Base-by-base conservation (phyloP, 179 eudicot genomes). In the Spergularia azorica region DNA sequence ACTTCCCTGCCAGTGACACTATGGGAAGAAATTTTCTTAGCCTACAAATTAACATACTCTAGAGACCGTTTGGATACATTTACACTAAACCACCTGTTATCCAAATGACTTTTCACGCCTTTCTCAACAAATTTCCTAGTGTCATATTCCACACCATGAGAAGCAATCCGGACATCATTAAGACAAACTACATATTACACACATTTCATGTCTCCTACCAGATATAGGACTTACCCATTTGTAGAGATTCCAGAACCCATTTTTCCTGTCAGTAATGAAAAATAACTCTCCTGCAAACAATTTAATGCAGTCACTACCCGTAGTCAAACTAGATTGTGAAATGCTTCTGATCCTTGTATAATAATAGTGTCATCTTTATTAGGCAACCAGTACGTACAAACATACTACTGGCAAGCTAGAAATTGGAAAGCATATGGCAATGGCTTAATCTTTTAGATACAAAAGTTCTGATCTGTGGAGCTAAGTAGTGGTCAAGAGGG, bases 221-320 rank as follows among this genome's bases (percentile, higher is more conserved):
- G 41, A 14, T 64, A 38, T 51, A 72, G 62, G 20, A 18, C 41
- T 81, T 87, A 93, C 99, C 99, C 99, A 95, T 88, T 87, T 93
- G 84, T 95, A 86, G 76, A 95, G 90, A 82, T 93, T 95, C 99
- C 99, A 95, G 79, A 91, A 95, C 65, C 98, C 99, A 75, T 82
- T 90, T 70, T 85, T 86, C 85, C 99, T 89, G 82, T 95, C 99
- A 54, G 94, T 89, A 77, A 95, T 72, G 83, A 95, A 94, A 82
- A 89, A 92, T 61, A 95, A 86, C 79, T 91, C 98, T 69, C 99
- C 99, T 95, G 96, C 81, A 84, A 21, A 26, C 78, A 72, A 73
- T 73, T 58, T 36, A 77, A 67, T 59, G 76, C 51, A 79, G 77
- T 79, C 63, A 83, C 54, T 50, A 61, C 18, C 10, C 15, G 17